phyloP scores from a whole-genome alignment of 2,329 filamentous ascomycete genomes.

The Magnaporthiopsis rhizophila region DNA sequence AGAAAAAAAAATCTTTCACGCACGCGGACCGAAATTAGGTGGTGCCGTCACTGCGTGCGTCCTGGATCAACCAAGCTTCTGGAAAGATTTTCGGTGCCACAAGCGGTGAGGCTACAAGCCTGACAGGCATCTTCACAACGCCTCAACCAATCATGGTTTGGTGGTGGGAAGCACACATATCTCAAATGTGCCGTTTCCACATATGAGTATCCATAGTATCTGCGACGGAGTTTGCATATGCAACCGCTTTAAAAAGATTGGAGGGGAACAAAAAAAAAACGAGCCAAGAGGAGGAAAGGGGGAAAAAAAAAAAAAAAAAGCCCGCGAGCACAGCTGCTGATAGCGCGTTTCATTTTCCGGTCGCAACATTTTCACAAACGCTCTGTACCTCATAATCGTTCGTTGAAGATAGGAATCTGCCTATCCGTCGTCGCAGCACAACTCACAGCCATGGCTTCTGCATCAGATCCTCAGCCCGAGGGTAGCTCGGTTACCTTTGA shows the following conservation, averaged over 20 bases:
- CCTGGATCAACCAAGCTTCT: neutral
- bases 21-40: neutral
- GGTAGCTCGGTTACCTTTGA: conserved; percentile 53
- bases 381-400: neutral
- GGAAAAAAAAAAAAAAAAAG: neutral
- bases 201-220: neutral
- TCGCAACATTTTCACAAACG: neutral
- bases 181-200: neutral
- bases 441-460: neutral
- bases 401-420: neutral
- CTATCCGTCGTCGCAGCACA: neutral
- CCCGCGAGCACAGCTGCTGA: neutral
- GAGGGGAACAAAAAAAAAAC: neutral
- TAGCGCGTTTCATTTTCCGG: neutral
- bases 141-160: neutral
- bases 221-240: neutral
- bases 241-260: neutral
- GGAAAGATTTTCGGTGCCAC: neutral
- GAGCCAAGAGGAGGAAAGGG: no score
- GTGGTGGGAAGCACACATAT: neutral
- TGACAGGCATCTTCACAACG: neutral
- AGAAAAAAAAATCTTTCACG: neutral
- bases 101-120: neutral
- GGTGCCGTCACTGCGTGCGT: neutral
- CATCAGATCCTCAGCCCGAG: conserved; percentile 1